Percentiles rank a stretch among this genome's conserved stretches.
Evolutionary conservation across 129 eudicot genomes (phyloP).

Genomic region (Lactuca sativa): DNA sequence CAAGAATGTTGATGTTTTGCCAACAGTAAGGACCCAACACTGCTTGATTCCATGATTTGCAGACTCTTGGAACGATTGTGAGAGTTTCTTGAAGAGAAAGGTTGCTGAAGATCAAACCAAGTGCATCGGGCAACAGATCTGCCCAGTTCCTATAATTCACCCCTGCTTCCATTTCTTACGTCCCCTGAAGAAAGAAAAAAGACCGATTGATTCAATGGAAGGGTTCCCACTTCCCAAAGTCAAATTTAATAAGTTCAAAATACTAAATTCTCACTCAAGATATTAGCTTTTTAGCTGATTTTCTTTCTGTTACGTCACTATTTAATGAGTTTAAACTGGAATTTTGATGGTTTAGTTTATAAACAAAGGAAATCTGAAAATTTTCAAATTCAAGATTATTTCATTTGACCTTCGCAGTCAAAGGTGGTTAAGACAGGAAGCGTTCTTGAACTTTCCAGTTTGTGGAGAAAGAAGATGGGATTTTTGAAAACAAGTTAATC

Average conservation of each 20-base stretch:
- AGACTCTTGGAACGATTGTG: conserved; percentile 60
- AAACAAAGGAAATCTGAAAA: neutral
- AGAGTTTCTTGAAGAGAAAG: conserved; percentile 58
- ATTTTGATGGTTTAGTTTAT: neutral
- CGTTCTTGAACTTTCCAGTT: neutral
- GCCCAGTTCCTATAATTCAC: conserved; percentile 38
- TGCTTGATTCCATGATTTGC: conserved; percentile 70
- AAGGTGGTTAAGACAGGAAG: conserved; percentile 13
- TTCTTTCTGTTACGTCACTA: neutral
- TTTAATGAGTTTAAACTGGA: neutral
- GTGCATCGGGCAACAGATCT: conserved; percentile 68
- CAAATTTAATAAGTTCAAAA: conserved; percentile 8
- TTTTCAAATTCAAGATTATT: neutral
- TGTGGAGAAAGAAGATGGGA: conserved; percentile 18
- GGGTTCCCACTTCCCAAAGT: conserved; percentile 12
- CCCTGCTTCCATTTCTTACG: conserved; percentile 45
- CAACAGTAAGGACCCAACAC: conserved; percentile 75
- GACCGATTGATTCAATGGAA: neutral
- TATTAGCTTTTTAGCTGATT: conserved; percentile 11
- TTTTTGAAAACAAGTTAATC: neutral
- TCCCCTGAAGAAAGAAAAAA: neutral
- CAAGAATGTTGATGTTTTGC: conserved; percentile 74
- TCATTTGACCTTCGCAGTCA: conserved; percentile 17
- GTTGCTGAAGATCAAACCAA: conserved; percentile 61
- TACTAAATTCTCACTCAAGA: conserved; percentile 1